These are phyloP conservation scores for Meredithiella fracta DNA, from an alignment of 2,329 filamentous ascomycete genomes.

Conservation along the genomic window DNA sequence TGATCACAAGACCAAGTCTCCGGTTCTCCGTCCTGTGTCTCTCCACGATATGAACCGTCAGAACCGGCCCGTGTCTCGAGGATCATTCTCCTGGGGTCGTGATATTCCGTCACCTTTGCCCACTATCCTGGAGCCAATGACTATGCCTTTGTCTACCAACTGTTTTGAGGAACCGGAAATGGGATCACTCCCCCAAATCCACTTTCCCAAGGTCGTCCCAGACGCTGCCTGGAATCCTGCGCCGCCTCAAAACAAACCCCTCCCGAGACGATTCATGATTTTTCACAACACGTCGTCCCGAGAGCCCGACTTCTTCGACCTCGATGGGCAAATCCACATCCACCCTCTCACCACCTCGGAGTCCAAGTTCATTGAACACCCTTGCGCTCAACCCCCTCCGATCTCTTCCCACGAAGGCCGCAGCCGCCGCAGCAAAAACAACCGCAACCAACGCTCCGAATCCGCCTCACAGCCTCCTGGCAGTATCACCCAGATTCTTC, in stretches of 20 bases:
- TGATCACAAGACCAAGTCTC: slow-evolving; percentile 22
- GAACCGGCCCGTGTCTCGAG: slow-evolving; percentile 1
- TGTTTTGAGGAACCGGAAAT: slow-evolving; percentile 71
- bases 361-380: slow-evolving; percentile 24
- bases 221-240: slow-evolving; percentile 47
- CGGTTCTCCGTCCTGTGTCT: not conserved
- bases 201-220: slow-evolving; percentile 46
- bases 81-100: not conserved
- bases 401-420: slow-evolving; percentile 14
- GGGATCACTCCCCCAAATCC: slow-evolving; percentile 56
- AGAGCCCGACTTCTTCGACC: slow-evolving; percentile 22
- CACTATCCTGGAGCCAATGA: slow-evolving; percentile 5
- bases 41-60: slow-evolving; percentile 3
- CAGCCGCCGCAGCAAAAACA: not conserved
- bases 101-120: not conserved
- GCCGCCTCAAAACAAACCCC: slow-evolving; percentile 34
- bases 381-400: slow-evolving; percentile 21
- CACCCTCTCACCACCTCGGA: slow-evolving; percentile 26
- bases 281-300: slow-evolving; percentile 25
- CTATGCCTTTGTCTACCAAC: slow-evolving; percentile 54
- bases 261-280: slow-evolving; percentile 32
- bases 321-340: slow-evolving; percentile 21
- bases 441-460: not conserved
- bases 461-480: not conserved
- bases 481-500: not conserved